Evolutionary conservation across 768 basidiomycete genomes (phyloP).

Genomic region (Hemileccinum rubropunctum): DNA sequence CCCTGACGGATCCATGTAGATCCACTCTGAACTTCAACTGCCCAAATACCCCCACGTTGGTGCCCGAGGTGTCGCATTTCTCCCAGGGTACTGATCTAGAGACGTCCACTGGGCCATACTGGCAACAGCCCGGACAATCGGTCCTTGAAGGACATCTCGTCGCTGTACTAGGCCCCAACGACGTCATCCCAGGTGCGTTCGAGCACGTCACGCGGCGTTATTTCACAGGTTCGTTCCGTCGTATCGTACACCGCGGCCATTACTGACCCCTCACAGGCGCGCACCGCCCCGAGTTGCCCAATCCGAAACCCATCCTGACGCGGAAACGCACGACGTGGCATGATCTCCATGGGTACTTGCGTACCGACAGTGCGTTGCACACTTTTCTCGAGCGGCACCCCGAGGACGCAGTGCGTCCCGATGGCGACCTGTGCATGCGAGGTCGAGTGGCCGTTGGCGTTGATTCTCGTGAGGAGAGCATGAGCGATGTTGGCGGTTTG

Average conservation of each 20-base stretch:
- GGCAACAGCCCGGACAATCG: conserved; percentile 77
- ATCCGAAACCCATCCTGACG: conserved; percentile 48
- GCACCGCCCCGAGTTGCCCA: conserved; percentile 38
- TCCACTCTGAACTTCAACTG: conserved; percentile 71
- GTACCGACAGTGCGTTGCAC: conserved; percentile 69
- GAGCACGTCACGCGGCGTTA: conserved; percentile 48
- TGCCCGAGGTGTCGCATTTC: conserved; percentile 58
- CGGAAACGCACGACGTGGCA: conserved; percentile 61
- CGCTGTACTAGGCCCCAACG: conserved; percentile 57
- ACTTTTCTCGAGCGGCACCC: conserved; percentile 65
- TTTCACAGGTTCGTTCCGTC: conserved; percentile 59
- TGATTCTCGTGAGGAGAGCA: conserved; percentile 21
- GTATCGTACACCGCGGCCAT: too few species aligned
- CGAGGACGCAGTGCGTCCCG: conserved; percentile 43
- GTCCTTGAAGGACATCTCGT: conserved; percentile 71
- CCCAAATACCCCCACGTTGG: conserved; percentile 54
- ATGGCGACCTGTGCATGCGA: conserved; percentile 62
- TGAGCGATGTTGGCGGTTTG: too few species aligned
- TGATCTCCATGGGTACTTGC: conserved; percentile 62
- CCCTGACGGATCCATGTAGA: conserved; percentile 31
- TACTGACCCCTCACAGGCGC: too few species aligned
- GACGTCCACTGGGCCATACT: conserved; percentile 66
- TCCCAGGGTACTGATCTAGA: conserved; percentile 54
- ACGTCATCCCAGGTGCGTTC: conserved; percentile 34
- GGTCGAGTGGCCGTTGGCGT: conserved; percentile 44